Conservation (phyloP, 208 protist genomes). For the Acanthamoeba castellanii region DNA sequence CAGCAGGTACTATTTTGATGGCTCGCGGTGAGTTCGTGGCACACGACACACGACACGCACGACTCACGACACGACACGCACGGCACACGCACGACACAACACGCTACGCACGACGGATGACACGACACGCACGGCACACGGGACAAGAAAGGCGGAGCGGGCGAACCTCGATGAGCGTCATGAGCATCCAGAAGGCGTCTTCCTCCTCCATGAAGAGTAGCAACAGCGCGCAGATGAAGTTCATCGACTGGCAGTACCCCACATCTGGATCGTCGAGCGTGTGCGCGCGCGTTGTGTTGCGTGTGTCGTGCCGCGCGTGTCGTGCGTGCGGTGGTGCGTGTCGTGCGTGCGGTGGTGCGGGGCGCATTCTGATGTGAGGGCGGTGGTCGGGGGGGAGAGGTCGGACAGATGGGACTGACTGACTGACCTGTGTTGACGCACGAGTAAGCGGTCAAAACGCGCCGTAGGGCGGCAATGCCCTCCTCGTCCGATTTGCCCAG, state of each 20-base stretch:
- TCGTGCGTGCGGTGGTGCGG: neutral
- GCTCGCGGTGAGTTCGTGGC: neutral
- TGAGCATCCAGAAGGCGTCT: constrained; percentile 87
- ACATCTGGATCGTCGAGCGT: constrained; percentile 78
- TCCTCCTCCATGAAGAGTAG: constrained; percentile 89
- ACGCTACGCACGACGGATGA: neutral
- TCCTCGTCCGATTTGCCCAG: constrained; percentile 74
- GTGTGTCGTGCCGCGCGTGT: neutral
- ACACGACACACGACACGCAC: neutral
- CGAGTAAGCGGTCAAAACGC: constrained; percentile 83
- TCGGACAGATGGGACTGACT: no score
- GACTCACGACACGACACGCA: neutral
- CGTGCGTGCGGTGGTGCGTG: neutral
- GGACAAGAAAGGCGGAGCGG: neutral
- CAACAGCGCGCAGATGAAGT: constrained; percentile 88
- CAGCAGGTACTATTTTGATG: neutral
- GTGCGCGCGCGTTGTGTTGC: no score
- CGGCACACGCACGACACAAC: neutral
- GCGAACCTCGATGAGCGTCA: constrained; percentile 83
- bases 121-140: neutral
- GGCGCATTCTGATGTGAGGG: neutral
- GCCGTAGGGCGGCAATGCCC: constrained; percentile 74
- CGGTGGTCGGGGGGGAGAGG: no score
- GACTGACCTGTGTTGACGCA: constrained; percentile 73
- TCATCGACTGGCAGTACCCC: constrained; percentile 91